Evolutionary conservation across 352 stramenopile genomes (phyloP), one percentile per base, ranked within the genome.

Genomic region (Phytophthora hybrid): DNA sequence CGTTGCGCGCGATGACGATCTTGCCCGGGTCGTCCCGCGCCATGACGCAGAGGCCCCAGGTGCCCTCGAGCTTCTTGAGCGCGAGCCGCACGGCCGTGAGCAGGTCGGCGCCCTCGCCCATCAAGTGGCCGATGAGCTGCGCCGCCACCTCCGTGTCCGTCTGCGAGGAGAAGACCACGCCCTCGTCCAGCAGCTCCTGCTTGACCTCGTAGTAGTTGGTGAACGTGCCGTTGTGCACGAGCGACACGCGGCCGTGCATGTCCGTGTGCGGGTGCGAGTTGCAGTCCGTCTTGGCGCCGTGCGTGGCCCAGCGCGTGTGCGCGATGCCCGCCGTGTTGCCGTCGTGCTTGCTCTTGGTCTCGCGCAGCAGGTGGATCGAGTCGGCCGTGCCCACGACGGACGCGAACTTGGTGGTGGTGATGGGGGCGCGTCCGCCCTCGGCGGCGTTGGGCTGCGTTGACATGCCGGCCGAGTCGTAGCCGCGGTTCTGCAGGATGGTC

Each of bases 161-260:
- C 76, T 99, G 92, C 37, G 87, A 97, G 31, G 82, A 89, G 76
- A 99, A 99, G 14, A 85, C 77, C n/a, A 99, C 93, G 47, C 97
- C 97, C 61, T 91, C 87, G 59, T 74, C 81, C 63, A 94, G 73
- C 8, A 95, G 77, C 81, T 95, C 88, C 74, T 96, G 90, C 76
- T 97, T 97, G 67, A 98, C 87, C 69, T 95, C 87, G 74, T 93
- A 87, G 77, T 97, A 97, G 81, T 99, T 99, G 66, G 98, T 99
- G 73, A 99, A 97, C 34, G 98, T 99, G 52, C 98, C 98, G 79
- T 99, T 99, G 85, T 99, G 98, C 19, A 99, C 97, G n/a, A 99
- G 74, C 6, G 96, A 97, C 59, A 99, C 95, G 57, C 91, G 87
- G 57, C 92, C 88, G 60, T 98, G 90, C 63, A 90, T 95, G 86